Percentiles rank a stretch among this genome's conserved stretches.
phyloP scores from a whole-genome alignment of 768 basidiomycete genomes.

The Mrakia gelida region DNA sequence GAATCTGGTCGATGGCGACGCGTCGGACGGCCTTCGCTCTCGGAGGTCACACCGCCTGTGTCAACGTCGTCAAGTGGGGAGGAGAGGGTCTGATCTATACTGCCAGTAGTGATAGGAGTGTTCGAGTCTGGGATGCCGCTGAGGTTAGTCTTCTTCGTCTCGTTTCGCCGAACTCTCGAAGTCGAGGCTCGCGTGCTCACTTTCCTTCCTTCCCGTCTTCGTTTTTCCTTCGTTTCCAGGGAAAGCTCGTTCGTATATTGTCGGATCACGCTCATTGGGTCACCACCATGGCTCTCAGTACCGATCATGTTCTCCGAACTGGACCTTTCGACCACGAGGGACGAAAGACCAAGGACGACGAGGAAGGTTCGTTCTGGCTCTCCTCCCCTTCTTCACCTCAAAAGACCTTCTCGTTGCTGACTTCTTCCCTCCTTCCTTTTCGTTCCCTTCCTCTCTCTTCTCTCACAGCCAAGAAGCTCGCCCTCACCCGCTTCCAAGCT shows the following conservation, averaged over 20 bases:
- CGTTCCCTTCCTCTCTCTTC: slow-evolving; percentile 18
- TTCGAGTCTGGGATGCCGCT: slow-evolving; percentile 89
- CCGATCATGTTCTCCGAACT: slow-evolving; percentile 89
- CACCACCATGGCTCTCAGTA: slow-evolving; percentile 89
- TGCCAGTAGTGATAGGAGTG: slow-evolving; percentile 87
- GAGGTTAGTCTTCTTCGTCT: slow-evolving; percentile 50
- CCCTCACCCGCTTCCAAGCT: slow-evolving; percentile 68
- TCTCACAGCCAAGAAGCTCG: slow-evolving; percentile 65
- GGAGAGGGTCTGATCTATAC: slow-evolving; percentile 89
- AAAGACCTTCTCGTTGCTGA: too few relatives aligned
- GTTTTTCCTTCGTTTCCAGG: slow-evolving; percentile 50
- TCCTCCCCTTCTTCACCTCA: neutral
- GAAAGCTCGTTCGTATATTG: slow-evolving; percentile 72
- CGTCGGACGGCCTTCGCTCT: slow-evolving; percentile 74
- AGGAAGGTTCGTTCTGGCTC: slow-evolving; percentile 60
- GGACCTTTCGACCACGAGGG: slow-evolving; percentile 89
- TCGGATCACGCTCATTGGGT: slow-evolving; percentile 99
- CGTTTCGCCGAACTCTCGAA: neutral
- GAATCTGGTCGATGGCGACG: slow-evolving; percentile 80
- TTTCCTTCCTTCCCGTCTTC: neutral
- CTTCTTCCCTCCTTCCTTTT: neutral
- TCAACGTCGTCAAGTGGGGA: slow-evolving; percentile 95
- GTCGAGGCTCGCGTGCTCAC: neutral
- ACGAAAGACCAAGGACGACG: slow-evolving; percentile 71
- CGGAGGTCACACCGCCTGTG: slow-evolving; percentile 87